phyloP scores from a whole-genome alignment of 148 eudicot genomes.

The Agrostemma githago region DNA sequence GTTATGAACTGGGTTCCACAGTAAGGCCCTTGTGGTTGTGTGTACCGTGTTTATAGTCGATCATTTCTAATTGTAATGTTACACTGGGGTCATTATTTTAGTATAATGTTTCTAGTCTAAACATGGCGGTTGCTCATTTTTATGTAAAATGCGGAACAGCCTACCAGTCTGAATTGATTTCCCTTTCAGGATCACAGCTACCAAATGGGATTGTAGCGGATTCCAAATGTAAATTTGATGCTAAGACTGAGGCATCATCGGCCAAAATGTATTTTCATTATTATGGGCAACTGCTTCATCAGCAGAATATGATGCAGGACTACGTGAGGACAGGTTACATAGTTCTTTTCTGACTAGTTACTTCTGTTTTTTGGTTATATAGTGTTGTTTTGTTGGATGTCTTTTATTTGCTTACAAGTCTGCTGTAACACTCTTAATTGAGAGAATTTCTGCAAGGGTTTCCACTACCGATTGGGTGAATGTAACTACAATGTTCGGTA shows the following conservation, averaged over 20 bases:
- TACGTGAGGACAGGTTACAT: constrained; percentile 94
- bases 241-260: constrained; percentile 85
- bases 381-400: background rate
- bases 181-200: constrained; percentile 44
- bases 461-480: background rate
- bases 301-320: constrained; percentile 98
- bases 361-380: background rate
- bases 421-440: background rate
- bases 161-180: constrained; percentile 18
- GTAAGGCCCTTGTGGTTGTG: background rate
- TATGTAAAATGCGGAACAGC: background rate
- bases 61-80: background rate
- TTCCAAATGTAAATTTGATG: constrained; percentile 76
- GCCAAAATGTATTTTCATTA: constrained; percentile 97
- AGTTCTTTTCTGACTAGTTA: constrained; percentile 5
- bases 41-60: background rate
- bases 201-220: constrained; percentile 55
- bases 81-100: background rate
- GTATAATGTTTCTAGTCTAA: background rate
- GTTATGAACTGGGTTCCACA: constrained; percentile 1
- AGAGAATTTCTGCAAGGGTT: background rate
- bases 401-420: background rate
- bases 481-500: background rate
- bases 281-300: constrained; percentile 93
- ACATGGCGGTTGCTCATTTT: background rate